These are phyloP conservation scores for Zygnema circumcarinatum DNA, from an alignment of 139 green algal genomes.

Conservation along the genomic window DNA sequence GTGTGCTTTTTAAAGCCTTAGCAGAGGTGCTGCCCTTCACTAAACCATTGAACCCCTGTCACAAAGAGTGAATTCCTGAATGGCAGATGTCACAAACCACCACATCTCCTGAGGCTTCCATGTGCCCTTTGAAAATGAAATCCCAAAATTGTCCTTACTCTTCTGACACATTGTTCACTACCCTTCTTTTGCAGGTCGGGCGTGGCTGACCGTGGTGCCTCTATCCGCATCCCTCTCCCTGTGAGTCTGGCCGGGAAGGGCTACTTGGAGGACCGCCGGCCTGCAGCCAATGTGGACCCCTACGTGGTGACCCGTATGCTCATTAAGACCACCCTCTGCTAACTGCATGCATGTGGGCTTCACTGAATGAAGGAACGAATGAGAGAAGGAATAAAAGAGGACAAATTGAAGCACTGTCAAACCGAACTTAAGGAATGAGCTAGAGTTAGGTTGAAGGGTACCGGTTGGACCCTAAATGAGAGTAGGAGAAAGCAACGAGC, in stretches of 20 bases:
- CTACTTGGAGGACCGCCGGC: conserved; percentile 97
- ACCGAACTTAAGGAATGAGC: too few relatives aligned
- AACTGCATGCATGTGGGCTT: not conserved
- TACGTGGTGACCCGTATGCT: conserved; percentile 84
- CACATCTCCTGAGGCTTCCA: not conserved
- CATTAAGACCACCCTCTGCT: conserved; percentile 69
- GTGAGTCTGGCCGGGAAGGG: conserved; percentile 66
- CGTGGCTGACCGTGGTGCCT: conserved; percentile 94
- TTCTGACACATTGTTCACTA: not conserved
- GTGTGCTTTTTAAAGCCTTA: too few relatives aligned
- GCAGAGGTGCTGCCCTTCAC: too few relatives aligned
- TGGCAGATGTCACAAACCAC: not conserved
- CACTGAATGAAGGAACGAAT: not conserved
- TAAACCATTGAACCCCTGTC: too few relatives aligned
- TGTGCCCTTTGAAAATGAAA: not conserved
- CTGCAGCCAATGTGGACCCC: conserved; percentile 94
- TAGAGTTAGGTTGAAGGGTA: too few relatives aligned
- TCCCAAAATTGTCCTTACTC: not conserved
- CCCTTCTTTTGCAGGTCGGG: conserved; percentile 63
- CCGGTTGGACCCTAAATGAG: too few relatives aligned
- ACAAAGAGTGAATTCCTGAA: too few relatives aligned
- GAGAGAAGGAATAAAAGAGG: conserved; percentile 17
- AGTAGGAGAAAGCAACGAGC: too few relatives aligned
- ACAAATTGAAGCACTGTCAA: too few relatives aligned
- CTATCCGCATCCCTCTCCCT: conserved; percentile 80